Percentiles rank a stretch among this genome's conserved stretches.
phyloP scores from a whole-genome alignment of 345 rosid genomes.

The Gossypioides kirkii region DNA sequence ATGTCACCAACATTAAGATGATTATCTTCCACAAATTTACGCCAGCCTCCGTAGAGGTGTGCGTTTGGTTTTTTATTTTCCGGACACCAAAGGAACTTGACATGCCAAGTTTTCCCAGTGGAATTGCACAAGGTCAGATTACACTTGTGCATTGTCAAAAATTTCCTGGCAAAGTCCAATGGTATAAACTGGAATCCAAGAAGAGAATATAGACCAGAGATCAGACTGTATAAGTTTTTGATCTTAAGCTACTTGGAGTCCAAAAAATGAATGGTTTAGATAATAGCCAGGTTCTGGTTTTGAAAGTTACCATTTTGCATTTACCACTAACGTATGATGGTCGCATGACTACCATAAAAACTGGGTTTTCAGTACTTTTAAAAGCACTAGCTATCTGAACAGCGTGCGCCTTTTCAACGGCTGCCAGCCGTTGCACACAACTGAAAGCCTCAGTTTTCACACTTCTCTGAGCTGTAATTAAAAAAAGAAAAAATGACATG shows the following conservation, averaged over 20 bases:
- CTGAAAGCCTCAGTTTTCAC: not conserved
- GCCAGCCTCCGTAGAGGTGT: not conserved
- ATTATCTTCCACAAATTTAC: not conserved
- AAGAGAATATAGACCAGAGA: not conserved
- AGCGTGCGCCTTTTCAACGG: conserved; percentile 8
- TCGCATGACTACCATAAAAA: conserved; percentile 19
- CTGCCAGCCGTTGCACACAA: not conserved
- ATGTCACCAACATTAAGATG: not conserved
- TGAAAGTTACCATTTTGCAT: not conserved
- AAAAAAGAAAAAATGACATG: not conserved
- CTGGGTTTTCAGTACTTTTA: conserved; percentile 20
- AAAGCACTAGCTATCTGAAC: conserved; percentile 20
- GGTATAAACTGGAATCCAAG: not conserved
- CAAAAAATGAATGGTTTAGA: not conserved
- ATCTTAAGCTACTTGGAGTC: not conserved
- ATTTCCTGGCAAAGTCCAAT: not conserved
- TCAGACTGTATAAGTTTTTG: not conserved
- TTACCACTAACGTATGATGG: not conserved
- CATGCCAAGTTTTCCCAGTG: not conserved
- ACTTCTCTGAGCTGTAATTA: not conserved
- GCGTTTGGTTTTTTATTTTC: not conserved
- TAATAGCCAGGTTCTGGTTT: not conserved
- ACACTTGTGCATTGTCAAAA: not conserved
- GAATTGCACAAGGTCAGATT: not conserved
- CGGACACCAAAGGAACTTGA: not conserved